These are phyloP conservation scores for Fraxinus excelsior DNA, from an alignment of 257 asterid species.

Conservation along the genomic window DNA sequence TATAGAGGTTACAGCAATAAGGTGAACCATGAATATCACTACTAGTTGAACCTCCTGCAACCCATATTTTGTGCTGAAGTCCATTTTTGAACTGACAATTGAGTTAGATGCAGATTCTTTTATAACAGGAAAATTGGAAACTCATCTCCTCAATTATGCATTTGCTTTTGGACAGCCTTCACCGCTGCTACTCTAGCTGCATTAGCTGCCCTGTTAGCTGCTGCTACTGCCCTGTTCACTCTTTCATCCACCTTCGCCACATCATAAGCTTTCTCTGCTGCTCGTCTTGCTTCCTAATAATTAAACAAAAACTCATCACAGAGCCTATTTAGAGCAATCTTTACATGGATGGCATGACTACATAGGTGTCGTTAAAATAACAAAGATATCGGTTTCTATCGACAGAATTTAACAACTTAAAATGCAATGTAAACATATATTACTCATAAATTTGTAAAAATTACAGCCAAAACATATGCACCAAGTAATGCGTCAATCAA, in stretches of 20 bases:
- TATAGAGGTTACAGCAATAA: background rate
- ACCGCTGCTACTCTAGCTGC: slow-evolving; percentile 91
- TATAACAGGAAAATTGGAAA: slow-evolving; percentile 44
- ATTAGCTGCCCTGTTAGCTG: slow-evolving; percentile 78
- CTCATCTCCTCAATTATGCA: slow-evolving; percentile 68
- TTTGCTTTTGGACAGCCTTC: slow-evolving; percentile 81
- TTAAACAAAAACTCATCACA: slow-evolving; percentile 8
- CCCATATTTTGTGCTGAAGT: slow-evolving; percentile 15
- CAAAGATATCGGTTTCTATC: background rate
- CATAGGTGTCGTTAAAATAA: background rate
- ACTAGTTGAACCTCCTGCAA: background rate
- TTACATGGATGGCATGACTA: background rate
- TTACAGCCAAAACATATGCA: background rate
- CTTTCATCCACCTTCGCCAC: slow-evolving; percentile 86
- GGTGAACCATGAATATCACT: slow-evolving; percentile 7
- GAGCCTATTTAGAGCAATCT: background rate
- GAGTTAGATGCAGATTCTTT: slow-evolving; percentile 11
- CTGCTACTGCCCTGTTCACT: slow-evolving; percentile 72
- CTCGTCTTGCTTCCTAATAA: slow-evolving; percentile 78
- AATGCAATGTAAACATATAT: background rate
- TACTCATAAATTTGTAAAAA: background rate
- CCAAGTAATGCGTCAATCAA: background rate
- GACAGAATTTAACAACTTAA: background rate
- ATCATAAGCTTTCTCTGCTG: slow-evolving; percentile 78
- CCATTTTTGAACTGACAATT: slow-evolving; percentile 6